phyloP scores from a whole-genome alignment of 345 rosid species.

The Citrus sp. region DNA sequence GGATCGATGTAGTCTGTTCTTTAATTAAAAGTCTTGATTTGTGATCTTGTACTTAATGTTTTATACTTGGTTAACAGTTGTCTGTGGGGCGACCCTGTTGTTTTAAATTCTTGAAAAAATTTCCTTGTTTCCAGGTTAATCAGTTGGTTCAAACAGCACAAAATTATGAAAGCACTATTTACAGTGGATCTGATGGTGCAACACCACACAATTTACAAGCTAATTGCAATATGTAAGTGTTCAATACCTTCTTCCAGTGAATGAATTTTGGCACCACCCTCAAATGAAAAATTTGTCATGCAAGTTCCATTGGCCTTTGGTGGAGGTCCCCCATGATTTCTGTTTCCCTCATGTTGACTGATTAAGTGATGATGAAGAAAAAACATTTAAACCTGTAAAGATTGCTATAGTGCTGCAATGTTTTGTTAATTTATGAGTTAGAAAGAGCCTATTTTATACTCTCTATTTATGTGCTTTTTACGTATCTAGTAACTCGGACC shows the following conservation, averaged over 20 bases:
- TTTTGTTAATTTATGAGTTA: not conserved
- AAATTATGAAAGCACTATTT: not conserved
- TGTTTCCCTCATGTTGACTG: not conserved
- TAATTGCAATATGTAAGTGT: conserved; percentile 11
- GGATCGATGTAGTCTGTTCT: not conserved
- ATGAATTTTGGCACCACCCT: too few species aligned
- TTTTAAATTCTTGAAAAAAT: not conserved
- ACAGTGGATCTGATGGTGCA: not conserved
- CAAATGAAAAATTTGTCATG: not conserved
- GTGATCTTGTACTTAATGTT: not conserved
- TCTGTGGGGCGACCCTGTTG: not conserved
- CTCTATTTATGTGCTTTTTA: not conserved
- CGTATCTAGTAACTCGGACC: not conserved
- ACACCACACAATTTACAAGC: conserved; percentile 5
- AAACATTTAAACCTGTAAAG: not conserved
- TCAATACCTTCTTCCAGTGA: not conserved
- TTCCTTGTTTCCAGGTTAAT: not conserved
- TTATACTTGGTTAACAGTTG: not conserved
- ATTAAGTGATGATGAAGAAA: not conserved
- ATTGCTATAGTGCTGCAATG: not conserved
- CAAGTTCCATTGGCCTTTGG: not conserved
- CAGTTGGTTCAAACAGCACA: not conserved
- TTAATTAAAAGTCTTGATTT: not conserved
- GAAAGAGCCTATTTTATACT: not conserved
- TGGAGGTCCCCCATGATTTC: not conserved